Percentiles rank a stretch among this genome's conserved stretches.
phyloP scores from a whole-genome alignment of 2,329 filamentous ascomycete genomes.

The Kalmusia sp. region DNA sequence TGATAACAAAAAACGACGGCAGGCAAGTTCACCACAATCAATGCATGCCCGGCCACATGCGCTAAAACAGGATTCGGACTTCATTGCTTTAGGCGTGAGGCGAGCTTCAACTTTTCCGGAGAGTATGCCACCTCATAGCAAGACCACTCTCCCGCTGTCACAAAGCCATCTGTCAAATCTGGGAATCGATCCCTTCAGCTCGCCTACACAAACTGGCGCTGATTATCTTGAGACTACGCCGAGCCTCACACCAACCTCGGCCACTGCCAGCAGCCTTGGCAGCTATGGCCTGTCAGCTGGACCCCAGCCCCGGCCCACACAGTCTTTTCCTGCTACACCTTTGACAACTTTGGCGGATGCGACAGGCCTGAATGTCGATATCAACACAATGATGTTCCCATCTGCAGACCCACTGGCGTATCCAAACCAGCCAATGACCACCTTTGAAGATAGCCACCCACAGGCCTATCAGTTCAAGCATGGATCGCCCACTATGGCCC shows the following conservation, averaged over 20 bases:
- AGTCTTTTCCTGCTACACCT: slow-evolving; percentile 36
- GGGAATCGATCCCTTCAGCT: slow-evolving; percentile 36
- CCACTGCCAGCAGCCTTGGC: slow-evolving; percentile 34
- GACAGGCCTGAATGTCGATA: slow-evolving; percentile 58
- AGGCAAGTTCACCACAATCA: slow-evolving; percentile 44
- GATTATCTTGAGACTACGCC: slow-evolving; percentile 41
- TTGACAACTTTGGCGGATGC: slow-evolving; percentile 39
- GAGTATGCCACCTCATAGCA: slow-evolving; percentile 31
- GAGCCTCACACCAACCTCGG: slow-evolving; percentile 42
- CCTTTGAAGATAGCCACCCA: slow-evolving; percentile 54
- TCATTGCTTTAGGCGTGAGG: slow-evolving; percentile 27
- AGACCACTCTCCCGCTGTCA: slow-evolving; percentile 37
- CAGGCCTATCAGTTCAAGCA: slow-evolving; percentile 35
- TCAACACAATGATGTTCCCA: slow-evolving; percentile 82
- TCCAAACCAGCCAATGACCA: slow-evolving; percentile 75
- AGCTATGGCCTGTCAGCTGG: slow-evolving; percentile 31
- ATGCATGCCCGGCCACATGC: slow-evolving; percentile 32
- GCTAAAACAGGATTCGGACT: slow-evolving; percentile 31
- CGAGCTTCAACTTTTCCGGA: slow-evolving; percentile 48
- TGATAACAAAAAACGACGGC: slow-evolving; percentile 46
- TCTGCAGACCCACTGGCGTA: slow-evolving; percentile 81
- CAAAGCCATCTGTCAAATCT: slow-evolving; percentile 36
- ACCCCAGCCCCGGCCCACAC: slow-evolving; percentile 33
- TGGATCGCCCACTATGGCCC: slow-evolving; percentile 23
- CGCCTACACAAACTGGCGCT: slow-evolving; percentile 32